Conservation (phyloP, 768 basidiomycete genomes). For the Xerocomellus intermedius region DNA sequence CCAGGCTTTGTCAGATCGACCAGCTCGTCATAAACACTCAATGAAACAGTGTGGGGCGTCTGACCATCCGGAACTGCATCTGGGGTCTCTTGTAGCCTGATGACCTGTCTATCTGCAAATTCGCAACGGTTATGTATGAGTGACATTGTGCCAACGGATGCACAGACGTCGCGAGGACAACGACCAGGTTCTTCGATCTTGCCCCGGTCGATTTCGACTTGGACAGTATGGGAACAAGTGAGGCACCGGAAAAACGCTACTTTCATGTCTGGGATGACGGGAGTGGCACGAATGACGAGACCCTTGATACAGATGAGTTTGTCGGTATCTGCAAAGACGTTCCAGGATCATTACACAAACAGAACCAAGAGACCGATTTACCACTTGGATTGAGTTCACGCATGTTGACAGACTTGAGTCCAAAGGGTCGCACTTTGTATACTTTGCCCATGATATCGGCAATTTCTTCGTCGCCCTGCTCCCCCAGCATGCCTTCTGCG, state of each 20-base stretch:
- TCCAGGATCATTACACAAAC: not conserved
- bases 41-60: constrained; percentile 94
- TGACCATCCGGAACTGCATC: constrained; percentile 98
- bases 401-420: constrained; percentile 85
- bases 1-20: constrained; percentile 97
- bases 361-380: constrained; percentile 31
- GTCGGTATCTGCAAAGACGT: constrained; percentile 75
- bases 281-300: constrained; percentile 94
- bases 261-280: constrained; percentile 99
- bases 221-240: constrained; percentile 94
- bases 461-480: constrained; percentile 80
- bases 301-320: constrained; percentile 96
- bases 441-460: constrained; percentile 82
- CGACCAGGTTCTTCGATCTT: constrained; percentile 90
- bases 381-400: constrained; percentile 91
- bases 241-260: constrained; percentile 97
- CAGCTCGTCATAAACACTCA: constrained; percentile 98
- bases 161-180: constrained; percentile 94
- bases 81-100: constrained; percentile 95
- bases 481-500: constrained; percentile 72
- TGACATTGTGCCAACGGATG: constrained; percentile 83
- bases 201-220: constrained; percentile 96
- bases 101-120: constrained; percentile 94
- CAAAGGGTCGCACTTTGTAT: constrained; percentile 94
- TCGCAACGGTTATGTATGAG: constrained; percentile 97